Evolutionary conservation across 371 early-diverging fungal genomes (phyloP), one percentile per base, ranked within the genome.

Genomic region (Mycotypha africana): DNA sequence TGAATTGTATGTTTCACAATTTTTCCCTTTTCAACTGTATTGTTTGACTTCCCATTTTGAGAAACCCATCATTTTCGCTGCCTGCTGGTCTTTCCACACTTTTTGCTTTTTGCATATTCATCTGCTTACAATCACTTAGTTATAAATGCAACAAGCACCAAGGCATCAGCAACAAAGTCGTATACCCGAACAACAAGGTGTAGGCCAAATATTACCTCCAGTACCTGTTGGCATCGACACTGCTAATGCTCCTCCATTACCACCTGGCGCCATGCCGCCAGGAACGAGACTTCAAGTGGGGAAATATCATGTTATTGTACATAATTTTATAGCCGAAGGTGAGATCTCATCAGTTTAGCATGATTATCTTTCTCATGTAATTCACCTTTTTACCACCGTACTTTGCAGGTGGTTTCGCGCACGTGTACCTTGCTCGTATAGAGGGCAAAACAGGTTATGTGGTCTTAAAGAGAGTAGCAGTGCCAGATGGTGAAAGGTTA

Each of bases 381-480:
- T n/a, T n/a, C n/a, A n/a, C n/a, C n/a, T n/a, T n/a, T n/a, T n/a
- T n/a, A n/a, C n/a, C n/a, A n/a, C n/a, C 9, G 19, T 14, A 15
- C 17, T n/a, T 23, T 35, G 1, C 40, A 73, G 92, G 92, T 44
- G 92, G 91, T 3, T 87, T 86, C 58, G 91, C 92, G 1, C 89
- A 91, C 63, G 87, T 93, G 15, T 92, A 93, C 55, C 60, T 87
- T 25, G 92, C 88, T n/a, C 58, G 71, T 5, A 66, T 81, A n/a
- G 60, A 76, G 34, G 67, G 74, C 31, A 73, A 68, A 19, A 60
- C 68, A 9, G 67, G 74, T 10, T 51, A 57, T 34, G 85, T 83
- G 12, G 89, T 90, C 0, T 65, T 93, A 60, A 93, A 93, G 40
- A 67, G 89, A 45, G 81, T 86, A 12, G 84, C 80, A 3, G 84